A percentile compares a stretch with the other conserved stretches of the same genome.
Conservation (phyloP, 805 yeast genomes). For the Suhomyces prunicola region DNA sequence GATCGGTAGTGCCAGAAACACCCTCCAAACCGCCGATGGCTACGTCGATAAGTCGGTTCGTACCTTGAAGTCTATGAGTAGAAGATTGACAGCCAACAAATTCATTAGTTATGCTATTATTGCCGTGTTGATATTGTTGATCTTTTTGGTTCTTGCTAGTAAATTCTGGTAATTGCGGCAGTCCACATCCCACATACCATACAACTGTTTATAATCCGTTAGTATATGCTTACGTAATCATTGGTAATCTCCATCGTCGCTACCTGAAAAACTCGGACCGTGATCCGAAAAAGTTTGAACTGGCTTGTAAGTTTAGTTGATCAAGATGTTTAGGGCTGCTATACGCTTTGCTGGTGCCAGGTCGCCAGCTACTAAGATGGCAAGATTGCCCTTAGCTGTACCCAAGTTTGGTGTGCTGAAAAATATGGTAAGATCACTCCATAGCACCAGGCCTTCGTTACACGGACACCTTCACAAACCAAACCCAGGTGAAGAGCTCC, state of each 20-base stretch:
- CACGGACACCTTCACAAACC: conserved; percentile 94
- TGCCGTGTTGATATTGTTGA: conserved; percentile 77
- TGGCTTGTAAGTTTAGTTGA: not conserved
- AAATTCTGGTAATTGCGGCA: conserved; percentile 56
- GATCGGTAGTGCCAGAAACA: conserved; percentile 77
- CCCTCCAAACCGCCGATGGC: conserved; percentile 84
- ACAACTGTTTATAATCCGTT: not conserved
- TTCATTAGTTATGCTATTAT: conserved; percentile 88
- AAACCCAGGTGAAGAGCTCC: conserved; percentile 84
- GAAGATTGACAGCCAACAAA: conserved; percentile 88
- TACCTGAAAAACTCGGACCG: not conserved
- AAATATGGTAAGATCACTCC: conserved; percentile 14
- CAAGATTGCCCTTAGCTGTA: not conserved
- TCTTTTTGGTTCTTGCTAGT: conserved; percentile 76
- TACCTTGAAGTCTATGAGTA: conserved; percentile 86
- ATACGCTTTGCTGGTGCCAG: not conserved
- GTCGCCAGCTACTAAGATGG: not conserved
- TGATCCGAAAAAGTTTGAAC: not conserved
- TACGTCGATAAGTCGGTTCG: conserved; percentile 87
- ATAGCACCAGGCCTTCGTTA: conserved; percentile 15
- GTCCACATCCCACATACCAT: not conserved
- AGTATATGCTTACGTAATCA: not conserved
- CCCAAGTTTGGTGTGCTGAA: not conserved
- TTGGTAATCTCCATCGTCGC: not conserved
- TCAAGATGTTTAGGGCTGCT: not conserved